Evolutionary conservation across 495 filamentous ascomycete species (phyloP).

Genomic region (Penicillium ucsense): DNA sequence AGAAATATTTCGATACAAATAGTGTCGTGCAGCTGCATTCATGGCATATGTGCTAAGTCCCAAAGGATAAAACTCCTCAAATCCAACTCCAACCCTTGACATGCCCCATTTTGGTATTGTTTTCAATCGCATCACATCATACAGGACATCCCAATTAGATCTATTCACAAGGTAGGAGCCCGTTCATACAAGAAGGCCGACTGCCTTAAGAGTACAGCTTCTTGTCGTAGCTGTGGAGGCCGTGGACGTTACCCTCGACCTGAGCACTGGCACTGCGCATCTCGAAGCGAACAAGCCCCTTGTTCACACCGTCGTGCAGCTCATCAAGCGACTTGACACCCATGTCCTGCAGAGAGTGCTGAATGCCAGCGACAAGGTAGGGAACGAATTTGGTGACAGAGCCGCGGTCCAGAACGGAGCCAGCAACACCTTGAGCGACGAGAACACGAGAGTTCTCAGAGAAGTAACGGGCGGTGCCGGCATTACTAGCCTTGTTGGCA

Average conservation of each 20-base stretch:
- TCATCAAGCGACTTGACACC: constrained; percentile 67
- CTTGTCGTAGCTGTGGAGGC: constrained; percentile 97
- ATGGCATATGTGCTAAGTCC: constrained; percentile 13
- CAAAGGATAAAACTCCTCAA: constrained; percentile 23
- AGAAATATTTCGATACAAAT: no score
- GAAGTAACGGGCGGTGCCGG: constrained; percentile 96
- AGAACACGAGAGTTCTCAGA: constrained; percentile 89
- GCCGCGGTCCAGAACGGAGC: constrained; percentile 61
- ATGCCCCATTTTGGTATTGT: constrained; percentile 22
- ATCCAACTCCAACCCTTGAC: constrained; percentile 20
- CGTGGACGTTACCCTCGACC: constrained; percentile 91
- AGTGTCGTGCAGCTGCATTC: no score
- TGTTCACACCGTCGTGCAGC: constrained; percentile 64
- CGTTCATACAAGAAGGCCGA: constrained; percentile 9
- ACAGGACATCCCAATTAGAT: constrained; percentile 12
- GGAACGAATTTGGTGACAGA: constrained; percentile 91
- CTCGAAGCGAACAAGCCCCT: constrained; percentile 84
- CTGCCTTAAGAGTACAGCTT: constrained; percentile 80
- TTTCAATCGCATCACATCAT: constrained; percentile 26
- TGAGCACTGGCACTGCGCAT: constrained; percentile 86
- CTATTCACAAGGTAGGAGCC: constrained; percentile 16
- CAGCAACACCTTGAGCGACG: constrained; percentile 92
- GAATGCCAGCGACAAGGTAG: constrained; percentile 87
- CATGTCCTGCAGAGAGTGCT: constrained; percentile 95
- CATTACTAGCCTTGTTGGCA: constrained; percentile 85